Conservation (phyloP, 2,329 filamentous ascomycete species). For the Penicillium rolfsii region DNA sequence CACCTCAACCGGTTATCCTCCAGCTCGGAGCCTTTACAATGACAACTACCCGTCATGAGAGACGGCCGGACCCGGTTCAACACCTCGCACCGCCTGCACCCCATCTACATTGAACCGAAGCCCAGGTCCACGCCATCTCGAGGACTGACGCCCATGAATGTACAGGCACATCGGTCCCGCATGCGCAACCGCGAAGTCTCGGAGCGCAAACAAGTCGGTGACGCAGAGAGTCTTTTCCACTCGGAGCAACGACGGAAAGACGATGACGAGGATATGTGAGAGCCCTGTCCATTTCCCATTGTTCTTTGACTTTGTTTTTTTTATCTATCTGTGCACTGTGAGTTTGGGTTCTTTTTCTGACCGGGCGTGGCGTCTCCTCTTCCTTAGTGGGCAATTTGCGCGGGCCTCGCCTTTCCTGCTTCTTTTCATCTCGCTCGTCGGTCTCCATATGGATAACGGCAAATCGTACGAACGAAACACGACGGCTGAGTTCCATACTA, state of each 20-base stretch:
- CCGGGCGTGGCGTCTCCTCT: background rate
- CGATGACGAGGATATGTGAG: slow-evolving; percentile 26
- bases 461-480: slow-evolving; percentile 10
- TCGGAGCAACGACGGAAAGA: slow-evolving; percentile 41
- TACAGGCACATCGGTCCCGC: slow-evolving; percentile 68
- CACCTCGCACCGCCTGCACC: slow-evolving; percentile 46
- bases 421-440: slow-evolving; percentile 7
- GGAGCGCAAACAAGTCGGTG: slow-evolving; percentile 86
- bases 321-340: background rate
- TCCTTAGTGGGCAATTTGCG: slow-evolving; percentile 6
- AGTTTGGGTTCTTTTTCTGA: slow-evolving; percentile 1
- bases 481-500: slow-evolving; percentile 9
- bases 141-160: slow-evolving; percentile 57
- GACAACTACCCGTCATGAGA: slow-evolving; percentile 85
- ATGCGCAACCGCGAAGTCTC: slow-evolving; percentile 75
- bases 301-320: background rate
- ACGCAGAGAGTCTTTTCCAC: slow-evolving; percentile 77
- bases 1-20: slow-evolving; percentile 95
- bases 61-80: slow-evolving; percentile 59
- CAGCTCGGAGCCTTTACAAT: slow-evolving; percentile 95
- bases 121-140: slow-evolving; percentile 45
- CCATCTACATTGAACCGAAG: slow-evolving; percentile 41
- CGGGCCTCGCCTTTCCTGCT: slow-evolving; percentile 7
- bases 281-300: background rate
- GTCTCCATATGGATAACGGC: slow-evolving; percentile 6